A percentile compares a stretch with the other conserved stretches of the same genome.
These are phyloP conservation scores for Mycena vulgaris DNA, from an alignment of 768 basidiomycete genomes.

Conservation along the genomic window DNA sequence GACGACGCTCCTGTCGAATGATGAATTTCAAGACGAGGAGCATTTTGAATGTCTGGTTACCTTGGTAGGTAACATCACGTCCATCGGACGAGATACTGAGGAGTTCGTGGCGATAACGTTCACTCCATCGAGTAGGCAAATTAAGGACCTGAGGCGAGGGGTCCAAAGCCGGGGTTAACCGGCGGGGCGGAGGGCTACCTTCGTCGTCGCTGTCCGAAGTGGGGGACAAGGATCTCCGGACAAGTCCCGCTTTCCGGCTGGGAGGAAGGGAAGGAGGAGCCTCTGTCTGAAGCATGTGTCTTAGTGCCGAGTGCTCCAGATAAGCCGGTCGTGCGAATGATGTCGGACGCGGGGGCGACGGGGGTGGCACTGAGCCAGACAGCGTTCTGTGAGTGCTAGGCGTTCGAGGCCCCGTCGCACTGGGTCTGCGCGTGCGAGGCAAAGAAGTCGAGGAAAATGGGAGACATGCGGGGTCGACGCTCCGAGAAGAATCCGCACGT, in stretches of 20 bases:
- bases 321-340: conserved; percentile 80
- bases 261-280: conserved; percentile 55
- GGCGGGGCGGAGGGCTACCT: conserved; percentile 66
- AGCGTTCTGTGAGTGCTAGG: conserved; percentile 46
- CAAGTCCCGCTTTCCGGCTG: conserved; percentile 53
- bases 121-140: conserved; percentile 86
- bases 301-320: conserved; percentile 82
- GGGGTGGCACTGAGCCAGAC: conserved; percentile 48
- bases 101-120: conserved; percentile 71
- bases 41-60: conserved; percentile 52
- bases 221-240: conserved; percentile 55
- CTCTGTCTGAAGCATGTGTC: conserved; percentile 77
- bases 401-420: conserved; percentile 52
- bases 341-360: conserved; percentile 49
- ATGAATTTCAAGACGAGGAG: conserved; percentile 10
- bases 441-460: conserved; percentile 55
- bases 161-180: conserved; percentile 51
- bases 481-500: conserved; percentile 65
- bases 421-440: conserved; percentile 63
- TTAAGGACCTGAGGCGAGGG: conserved; percentile 62
- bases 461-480: conserved; percentile 60
- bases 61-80: conserved; percentile 80
- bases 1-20: conserved; percentile 61
- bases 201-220: conserved; percentile 80
- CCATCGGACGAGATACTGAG: conserved; percentile 80